phyloP scores from a whole-genome alignment of 2,329 filamentous ascomycete species.

The Epichloe sibirici region DNA sequence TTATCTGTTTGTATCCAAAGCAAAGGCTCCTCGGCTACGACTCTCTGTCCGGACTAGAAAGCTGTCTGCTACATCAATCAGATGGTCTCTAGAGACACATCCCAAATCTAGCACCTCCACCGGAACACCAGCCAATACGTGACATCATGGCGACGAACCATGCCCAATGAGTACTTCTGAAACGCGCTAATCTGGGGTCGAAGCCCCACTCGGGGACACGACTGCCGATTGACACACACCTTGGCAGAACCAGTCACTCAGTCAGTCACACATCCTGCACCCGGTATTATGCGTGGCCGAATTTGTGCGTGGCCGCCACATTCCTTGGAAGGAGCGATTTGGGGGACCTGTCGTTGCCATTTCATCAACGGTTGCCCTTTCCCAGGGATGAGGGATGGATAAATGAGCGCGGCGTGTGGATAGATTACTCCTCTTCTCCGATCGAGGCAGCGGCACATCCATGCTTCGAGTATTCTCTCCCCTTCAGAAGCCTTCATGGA shows the following conservation, averaged over 20 bases:
- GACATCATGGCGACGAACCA: conserved; percentile 1
- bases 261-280: not conserved
- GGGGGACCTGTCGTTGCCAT: too few species aligned
- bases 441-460: too few species aligned
- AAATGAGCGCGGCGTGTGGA: too few species aligned
- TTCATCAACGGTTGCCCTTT: too few species aligned
- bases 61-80: not conserved
- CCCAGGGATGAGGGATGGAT: too few species aligned
- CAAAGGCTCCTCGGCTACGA: not conserved
- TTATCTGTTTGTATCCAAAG: not conserved
- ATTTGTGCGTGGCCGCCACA: not conserved
- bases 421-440: too few species aligned
- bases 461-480: too few species aligned
- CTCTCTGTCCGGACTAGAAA: too few species aligned
- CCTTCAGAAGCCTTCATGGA: too few species aligned
- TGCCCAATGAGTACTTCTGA: conserved; percentile 9
- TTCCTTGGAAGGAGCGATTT: not conserved
- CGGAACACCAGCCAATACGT: not conserved
- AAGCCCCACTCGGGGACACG: conserved; percentile 4
- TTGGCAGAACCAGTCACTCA: conserved; percentile 2
- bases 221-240: conserved; percentile 6
- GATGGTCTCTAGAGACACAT: not conserved
- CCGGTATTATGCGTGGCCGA: not conserved
- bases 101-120: not conserved
- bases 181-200: conserved; percentile 10